phyloP scores from a whole-genome alignment of 495 filamentous ascomycete genomes.

The Pseudomonodictys pantanalensis region DNA sequence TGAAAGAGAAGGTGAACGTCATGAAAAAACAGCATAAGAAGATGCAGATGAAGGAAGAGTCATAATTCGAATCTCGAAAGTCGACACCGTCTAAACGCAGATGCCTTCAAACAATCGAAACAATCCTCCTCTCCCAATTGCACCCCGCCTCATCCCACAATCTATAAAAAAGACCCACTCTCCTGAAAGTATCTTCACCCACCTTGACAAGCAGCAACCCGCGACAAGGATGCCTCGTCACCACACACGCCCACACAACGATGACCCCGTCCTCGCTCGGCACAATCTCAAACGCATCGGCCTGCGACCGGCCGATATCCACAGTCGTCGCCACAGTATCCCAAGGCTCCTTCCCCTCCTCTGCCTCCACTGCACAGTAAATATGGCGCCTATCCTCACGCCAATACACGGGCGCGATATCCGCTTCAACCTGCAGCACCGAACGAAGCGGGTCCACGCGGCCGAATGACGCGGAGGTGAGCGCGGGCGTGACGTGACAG shows the following conservation, averaged over 20 bases:
- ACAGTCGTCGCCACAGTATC: neutral
- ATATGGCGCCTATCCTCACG: neutral
- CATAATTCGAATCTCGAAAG: no score
- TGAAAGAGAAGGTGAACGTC: no score
- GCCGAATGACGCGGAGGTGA: slow-evolving; percentile 1
- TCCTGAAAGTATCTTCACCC: neutral
- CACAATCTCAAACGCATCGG: neutral
- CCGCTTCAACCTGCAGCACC: neutral
- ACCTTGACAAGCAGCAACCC: neutral
- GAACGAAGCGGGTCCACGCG: neutral
- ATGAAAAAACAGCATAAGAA: no score
- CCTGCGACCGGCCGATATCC: neutral
- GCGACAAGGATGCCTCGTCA: neutral
- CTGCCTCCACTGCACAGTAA: neutral
- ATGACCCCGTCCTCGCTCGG: neutral
- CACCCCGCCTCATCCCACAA: neutral
- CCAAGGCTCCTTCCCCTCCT: neutral
- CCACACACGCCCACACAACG: neutral
- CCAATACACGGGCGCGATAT: slow-evolving; percentile 3
- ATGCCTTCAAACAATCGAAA: neutral
- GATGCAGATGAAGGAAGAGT: no score
- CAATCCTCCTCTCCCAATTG: neutral
- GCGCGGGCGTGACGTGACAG: slow-evolving; percentile 1
- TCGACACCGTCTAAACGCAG: no score
- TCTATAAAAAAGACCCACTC: slow-evolving; percentile 3